These are phyloP conservation scores for Collybia mongolica DNA, from an alignment of 768 basidiomycete genomes.

Conservation along the genomic window DNA sequence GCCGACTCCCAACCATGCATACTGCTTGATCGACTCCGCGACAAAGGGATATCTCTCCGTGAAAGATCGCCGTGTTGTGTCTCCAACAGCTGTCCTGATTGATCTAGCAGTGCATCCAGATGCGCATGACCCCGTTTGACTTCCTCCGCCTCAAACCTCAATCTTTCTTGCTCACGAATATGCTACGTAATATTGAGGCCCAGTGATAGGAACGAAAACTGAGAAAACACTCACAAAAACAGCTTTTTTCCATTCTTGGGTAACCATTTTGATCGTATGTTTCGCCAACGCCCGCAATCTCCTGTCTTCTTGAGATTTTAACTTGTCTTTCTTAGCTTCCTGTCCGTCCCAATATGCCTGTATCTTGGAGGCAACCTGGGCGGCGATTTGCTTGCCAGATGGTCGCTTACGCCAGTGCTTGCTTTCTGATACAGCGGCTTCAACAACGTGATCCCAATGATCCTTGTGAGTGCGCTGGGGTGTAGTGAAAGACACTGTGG, in stretches of 20 bases:
- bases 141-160: conserved; percentile 72
- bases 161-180: conserved; percentile 68
- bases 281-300: conserved; percentile 66
- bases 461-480: conserved; percentile 40
- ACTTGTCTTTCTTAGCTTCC: conserved; percentile 60
- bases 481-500: conserved; percentile 20
- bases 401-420: conserved; percentile 26
- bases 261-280: conserved; percentile 66
- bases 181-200: conserved; percentile 40
- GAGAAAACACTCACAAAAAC: conserved; percentile 58
- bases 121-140: conserved; percentile 78
- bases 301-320: conserved; percentile 61
- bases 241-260: conserved; percentile 85
- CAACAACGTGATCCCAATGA: conserved; percentile 59
- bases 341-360: conserved; percentile 75
- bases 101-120: conserved; percentile 85
- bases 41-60: conserved; percentile 42
- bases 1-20: conserved; percentile 32
- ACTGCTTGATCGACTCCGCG: conserved; percentile 60
- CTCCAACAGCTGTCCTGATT: conserved; percentile 83
- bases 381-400: conserved; percentile 37
- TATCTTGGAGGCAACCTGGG: conserved; percentile 64
- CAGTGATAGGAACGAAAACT: conserved; percentile 1
- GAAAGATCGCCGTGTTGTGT: conserved; percentile 76
- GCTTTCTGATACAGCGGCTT: conserved; percentile 33